Evolutionary conservation across 495 filamentous ascomycete species (phyloP).

Genomic region (Aspergillus bridgeri): DNA sequence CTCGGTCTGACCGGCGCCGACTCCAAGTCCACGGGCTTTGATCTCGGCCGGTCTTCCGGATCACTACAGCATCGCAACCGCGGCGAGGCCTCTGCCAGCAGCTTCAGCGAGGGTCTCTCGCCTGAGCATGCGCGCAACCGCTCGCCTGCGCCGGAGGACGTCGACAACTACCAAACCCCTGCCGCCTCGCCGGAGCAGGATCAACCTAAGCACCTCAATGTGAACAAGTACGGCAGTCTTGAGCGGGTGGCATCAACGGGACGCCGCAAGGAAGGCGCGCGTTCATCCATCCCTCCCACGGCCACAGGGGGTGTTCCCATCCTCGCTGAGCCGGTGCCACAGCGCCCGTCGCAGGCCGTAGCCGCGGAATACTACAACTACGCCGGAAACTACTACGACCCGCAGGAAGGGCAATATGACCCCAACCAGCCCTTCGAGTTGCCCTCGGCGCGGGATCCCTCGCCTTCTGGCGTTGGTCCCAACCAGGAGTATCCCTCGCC

Average conservation of each 20-base stretch:
- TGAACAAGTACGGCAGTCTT: constrained; percentile 23
- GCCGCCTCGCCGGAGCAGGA: constrained; percentile 22
- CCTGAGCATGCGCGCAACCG: constrained; percentile 44
- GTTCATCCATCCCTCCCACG: constrained; percentile 16
- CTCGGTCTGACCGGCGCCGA: constrained; percentile 14
- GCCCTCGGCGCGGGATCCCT: constrained; percentile 5
- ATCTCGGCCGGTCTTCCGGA: constrained; percentile 28
- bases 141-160: constrained; percentile 33
- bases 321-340: constrained; percentile 15
- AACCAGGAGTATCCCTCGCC: constrained; percentile 10
- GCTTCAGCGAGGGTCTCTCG: constrained; percentile 39
- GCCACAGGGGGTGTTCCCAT: constrained; percentile 16
- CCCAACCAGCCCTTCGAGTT: constrained; percentile 15
- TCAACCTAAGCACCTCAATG: constrained; percentile 17
- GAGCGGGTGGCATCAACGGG: constrained; percentile 41
- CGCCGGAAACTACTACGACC: constrained; percentile 11
- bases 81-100: constrained; percentile 17
- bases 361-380: constrained; percentile 14
- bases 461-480: neutral
- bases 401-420: constrained; percentile 12
- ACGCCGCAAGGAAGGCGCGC: constrained; percentile 34
- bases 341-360: neutral
- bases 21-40: constrained; percentile 36
- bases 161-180: constrained; percentile 28
- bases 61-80: constrained; percentile 32